Percentiles rank a stretch among this genome's conserved stretches.
phyloP scores from a whole-genome alignment of 2,329 filamentous ascomycete genomes.

The Neopestalotiopsis clavispora region DNA sequence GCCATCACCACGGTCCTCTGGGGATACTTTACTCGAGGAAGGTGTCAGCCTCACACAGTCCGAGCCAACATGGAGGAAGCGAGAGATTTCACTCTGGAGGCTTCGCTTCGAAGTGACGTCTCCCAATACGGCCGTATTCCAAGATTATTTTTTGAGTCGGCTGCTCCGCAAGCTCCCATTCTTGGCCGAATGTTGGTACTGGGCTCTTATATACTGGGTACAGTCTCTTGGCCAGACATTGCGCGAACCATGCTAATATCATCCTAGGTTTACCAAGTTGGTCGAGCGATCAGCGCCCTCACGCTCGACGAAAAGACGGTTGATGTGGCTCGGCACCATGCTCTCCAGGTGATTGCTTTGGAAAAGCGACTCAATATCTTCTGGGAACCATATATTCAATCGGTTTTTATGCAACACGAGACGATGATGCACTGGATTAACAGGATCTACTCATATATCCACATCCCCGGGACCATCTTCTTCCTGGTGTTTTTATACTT shows the following conservation, averaged over 20 bases:
- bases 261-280: constrained; percentile 72
- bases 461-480: constrained; percentile 76
- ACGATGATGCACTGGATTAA: constrained; percentile 71
- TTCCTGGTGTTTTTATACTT: constrained; percentile 71
- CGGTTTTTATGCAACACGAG: constrained; percentile 52
- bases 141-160: constrained; percentile 64
- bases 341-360: constrained; percentile 69
- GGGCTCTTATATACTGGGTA: constrained; percentile 80
- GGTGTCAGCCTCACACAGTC: constrained; percentile 34
- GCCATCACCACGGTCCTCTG: neutral
- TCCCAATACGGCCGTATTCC: constrained; percentile 66
- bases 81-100: constrained; percentile 42
- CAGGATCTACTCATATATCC: constrained; percentile 76
- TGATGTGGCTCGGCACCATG: constrained; percentile 70
- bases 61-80: constrained; percentile 33
- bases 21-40: constrained; percentile 54
- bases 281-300: constrained; percentile 72
- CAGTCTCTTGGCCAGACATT: constrained; percentile 26
- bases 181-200: constrained; percentile 77
- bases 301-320: constrained; percentile 72
- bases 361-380: constrained; percentile 70
- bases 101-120: constrained; percentile 54
- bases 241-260: neutral
- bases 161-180: constrained; percentile 73
- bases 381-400: constrained; percentile 59